phyloP scores from a whole-genome alignment of 2,329 filamentous ascomycete species.

The Bertia moriformis region DNA sequence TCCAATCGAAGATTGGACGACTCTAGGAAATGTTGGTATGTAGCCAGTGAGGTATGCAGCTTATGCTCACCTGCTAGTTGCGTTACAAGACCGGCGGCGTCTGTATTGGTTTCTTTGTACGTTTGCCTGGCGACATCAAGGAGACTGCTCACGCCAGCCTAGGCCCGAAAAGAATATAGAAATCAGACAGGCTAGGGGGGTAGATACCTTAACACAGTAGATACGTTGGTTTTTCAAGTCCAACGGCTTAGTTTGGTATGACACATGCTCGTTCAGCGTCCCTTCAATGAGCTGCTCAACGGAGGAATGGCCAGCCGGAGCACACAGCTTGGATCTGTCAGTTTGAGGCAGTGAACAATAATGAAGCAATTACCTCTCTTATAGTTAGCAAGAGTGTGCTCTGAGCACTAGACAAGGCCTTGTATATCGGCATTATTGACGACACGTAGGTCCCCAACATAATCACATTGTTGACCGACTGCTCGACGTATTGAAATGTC shows the following conservation, averaged over 20 bases:
- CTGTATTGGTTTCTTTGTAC: slow-evolving; percentile 75
- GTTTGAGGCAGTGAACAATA: not conserved
- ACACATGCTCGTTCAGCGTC: slow-evolving; percentile 68
- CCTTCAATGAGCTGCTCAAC: slow-evolving; percentile 51
- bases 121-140: slow-evolving; percentile 79
- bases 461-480: slow-evolving; percentile 73
- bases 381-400: slow-evolving; percentile 54
- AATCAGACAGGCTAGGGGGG: too few relatives aligned
- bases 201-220: slow-evolving; percentile 69
- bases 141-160: slow-evolving; percentile 70
- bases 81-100: slow-evolving; percentile 58
- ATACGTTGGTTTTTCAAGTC: slow-evolving; percentile 80
- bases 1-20: slow-evolving; percentile 44
- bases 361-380: slow-evolving; percentile 25
- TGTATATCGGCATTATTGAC: slow-evolving; percentile 51
- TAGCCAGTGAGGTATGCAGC: not conserved
- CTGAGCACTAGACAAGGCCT: slow-evolving; percentile 49
- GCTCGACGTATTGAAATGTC: slow-evolving; percentile 57
- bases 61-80: slow-evolving; percentile 41
- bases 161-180: not conserved
- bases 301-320: slow-evolving; percentile 40
- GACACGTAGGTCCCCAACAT: slow-evolving; percentile 72
- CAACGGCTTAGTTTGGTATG: slow-evolving; percentile 63
- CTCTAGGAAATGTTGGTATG: slow-evolving; percentile 20
- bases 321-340: slow-evolving; percentile 34